Evolutionary conservation across 768 basidiomycete species (phyloP).

Genomic region (Suillus hirtellus): DNA sequence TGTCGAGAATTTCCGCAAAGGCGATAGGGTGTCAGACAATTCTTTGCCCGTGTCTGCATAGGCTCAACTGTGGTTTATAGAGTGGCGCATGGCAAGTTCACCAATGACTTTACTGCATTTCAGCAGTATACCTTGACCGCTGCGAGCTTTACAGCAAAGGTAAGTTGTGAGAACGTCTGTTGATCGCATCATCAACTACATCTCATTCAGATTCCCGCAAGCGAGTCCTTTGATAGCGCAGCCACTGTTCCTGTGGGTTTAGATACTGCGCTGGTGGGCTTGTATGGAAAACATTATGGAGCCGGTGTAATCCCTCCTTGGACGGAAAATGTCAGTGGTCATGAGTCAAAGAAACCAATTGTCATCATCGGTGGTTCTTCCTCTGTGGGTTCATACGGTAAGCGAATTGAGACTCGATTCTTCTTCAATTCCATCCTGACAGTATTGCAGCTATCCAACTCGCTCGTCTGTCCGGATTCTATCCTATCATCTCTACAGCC

Average conservation of each 20-base stretch:
- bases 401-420: constrained; percentile 14
- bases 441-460: constrained; percentile 37
- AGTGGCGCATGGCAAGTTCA: constrained; percentile 32
- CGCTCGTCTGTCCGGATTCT: constrained; percentile 40
- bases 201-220: constrained; percentile 41
- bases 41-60: constrained; percentile 15
- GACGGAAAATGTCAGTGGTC: constrained; percentile 31
- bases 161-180: constrained; percentile 13
- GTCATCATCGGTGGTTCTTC: constrained; percentile 49
- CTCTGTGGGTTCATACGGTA: constrained; percentile 50
- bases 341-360: constrained; percentile 44
- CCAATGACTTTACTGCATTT: constrained; percentile 31
- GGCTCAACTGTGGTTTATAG: constrained; percentile 24
- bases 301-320: constrained; percentile 41
- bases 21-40: constrained; percentile 40
- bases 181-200: background rate
- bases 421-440: constrained; percentile 6
- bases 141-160: constrained; percentile 40
- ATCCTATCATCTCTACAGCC: constrained; percentile 44
- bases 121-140: constrained; percentile 42
- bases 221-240: constrained; percentile 44
- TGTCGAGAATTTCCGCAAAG: constrained; percentile 35
- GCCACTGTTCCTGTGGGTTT: constrained; percentile 48
- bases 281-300: constrained; percentile 44
- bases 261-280: constrained; percentile 45